Conservation (phyloP, 805 yeast genomes). For the Candida dajiaensis region DNA sequence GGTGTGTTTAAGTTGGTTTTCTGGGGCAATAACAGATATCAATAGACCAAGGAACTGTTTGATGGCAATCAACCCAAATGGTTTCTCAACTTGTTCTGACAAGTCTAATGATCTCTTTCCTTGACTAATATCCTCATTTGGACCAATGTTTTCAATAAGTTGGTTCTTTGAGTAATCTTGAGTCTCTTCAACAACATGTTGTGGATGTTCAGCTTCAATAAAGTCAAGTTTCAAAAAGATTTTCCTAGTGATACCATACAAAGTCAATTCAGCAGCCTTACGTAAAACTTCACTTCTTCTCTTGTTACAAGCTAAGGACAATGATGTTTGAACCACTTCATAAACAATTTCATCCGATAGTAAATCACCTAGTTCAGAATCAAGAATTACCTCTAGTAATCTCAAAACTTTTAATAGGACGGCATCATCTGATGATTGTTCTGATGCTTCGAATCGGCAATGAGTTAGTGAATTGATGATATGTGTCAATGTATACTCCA, state of each 20-base stretch:
- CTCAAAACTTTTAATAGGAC: conserved; percentile 78
- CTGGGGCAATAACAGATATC: conserved; percentile 75
- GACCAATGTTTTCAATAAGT: conserved; percentile 44
- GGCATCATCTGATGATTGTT: conserved; percentile 87
- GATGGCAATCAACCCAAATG: conserved; percentile 71
- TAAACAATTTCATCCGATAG: conserved; percentile 77
- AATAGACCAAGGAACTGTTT: conserved; percentile 72
- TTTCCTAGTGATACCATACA: conserved; percentile 61
- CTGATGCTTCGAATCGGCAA: conserved; percentile 93
- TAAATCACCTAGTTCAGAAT: conserved; percentile 57
- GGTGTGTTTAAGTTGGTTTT: conserved; percentile 76
- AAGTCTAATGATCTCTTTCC: conserved; percentile 21
- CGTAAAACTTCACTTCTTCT: conserved; percentile 85
- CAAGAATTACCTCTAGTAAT: conserved; percentile 60
- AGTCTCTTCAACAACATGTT: conserved; percentile 37
- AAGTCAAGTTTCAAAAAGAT: conserved; percentile 56
- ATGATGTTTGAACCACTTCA: conserved; percentile 86
- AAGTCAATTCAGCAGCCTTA: conserved; percentile 80
- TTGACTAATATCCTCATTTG: conserved; percentile 42
- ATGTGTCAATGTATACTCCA: conserved; percentile 55
- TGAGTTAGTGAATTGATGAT: conserved; percentile 70
- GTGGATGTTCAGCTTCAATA: conserved; percentile 41
- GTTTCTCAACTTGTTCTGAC: conserved; percentile 23
- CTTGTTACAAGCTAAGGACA: conserved; percentile 88
- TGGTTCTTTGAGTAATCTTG: conserved; percentile 41